phyloP scores from a whole-genome alignment of 805 yeast species.

The Kodamaea restingae region DNA sequence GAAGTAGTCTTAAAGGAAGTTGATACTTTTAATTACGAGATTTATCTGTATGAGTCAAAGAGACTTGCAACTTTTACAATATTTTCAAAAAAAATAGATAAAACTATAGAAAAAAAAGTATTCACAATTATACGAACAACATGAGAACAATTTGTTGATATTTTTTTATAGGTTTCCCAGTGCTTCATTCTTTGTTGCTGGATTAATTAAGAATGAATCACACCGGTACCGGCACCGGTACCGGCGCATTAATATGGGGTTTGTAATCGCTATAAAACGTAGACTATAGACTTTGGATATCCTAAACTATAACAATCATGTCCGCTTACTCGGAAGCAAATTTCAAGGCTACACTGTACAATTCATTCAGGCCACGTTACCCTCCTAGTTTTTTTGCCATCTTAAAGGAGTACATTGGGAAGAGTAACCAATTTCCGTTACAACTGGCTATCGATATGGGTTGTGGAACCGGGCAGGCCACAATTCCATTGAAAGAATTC shows the following conservation, averaged over 20 bases:
- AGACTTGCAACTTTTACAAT: too few relatives aligned
- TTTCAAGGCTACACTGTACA: constrained; percentile 14
- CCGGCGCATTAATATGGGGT: not conserved
- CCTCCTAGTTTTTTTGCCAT: constrained; percentile 32
- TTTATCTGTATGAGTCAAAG: too few relatives aligned
- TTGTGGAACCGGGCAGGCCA: constrained; percentile 53
- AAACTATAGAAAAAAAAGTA: too few relatives aligned
- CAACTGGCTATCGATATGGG: constrained; percentile 40
- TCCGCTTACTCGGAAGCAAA: constrained; percentile 6
- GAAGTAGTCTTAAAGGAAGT: too few relatives aligned
- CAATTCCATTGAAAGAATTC: constrained; percentile 39
- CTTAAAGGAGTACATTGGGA: constrained; percentile 15
- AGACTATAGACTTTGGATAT: not conserved
- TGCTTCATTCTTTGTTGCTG: too few relatives aligned
- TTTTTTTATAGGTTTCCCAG: too few relatives aligned
- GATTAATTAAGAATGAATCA: not conserved
- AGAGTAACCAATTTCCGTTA: constrained; percentile 20
- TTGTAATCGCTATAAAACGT: not conserved
- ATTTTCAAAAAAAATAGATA: too few relatives aligned
- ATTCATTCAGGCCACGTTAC: constrained; percentile 40
- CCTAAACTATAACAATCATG: not conserved
- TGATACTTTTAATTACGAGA: too few relatives aligned
- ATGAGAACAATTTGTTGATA: too few relatives aligned
- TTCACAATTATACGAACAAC: too few relatives aligned
- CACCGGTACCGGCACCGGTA: not conserved